A percentile compares a stretch with the other conserved stretches of the same genome.
Evolutionary conservation across 305 asterid species (phyloP).

Genomic region (Ilex paraguariensis): DNA sequence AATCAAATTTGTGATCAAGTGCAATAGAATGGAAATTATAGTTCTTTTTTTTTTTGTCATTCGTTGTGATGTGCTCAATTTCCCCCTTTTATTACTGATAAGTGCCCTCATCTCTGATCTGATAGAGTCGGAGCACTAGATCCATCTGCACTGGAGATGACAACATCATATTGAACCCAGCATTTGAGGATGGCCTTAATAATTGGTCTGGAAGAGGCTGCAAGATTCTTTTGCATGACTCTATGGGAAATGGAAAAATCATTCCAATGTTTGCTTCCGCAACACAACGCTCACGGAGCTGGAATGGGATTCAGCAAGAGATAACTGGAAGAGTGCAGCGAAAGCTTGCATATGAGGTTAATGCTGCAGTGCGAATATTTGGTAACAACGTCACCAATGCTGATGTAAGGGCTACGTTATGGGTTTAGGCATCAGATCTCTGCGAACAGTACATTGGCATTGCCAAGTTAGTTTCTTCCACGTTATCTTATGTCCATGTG

Average conservation of each 20-base stretch:
- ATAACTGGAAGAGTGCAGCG: constrained; percentile 63
- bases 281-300: constrained; percentile 50
- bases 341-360: constrained; percentile 69
- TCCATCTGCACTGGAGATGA: constrained; percentile 36
- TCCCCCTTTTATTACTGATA: neutral
- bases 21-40: too few species aligned
- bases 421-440: constrained; percentile 56
- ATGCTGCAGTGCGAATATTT: constrained; percentile 55
- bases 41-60: too few species aligned
- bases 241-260: constrained; percentile 55
- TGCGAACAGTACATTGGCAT: constrained; percentile 64
- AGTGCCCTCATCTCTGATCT: constrained; percentile 2
- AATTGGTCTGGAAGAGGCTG: constrained; percentile 88
- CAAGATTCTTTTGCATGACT: constrained; percentile 51
- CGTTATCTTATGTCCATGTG: constrained; percentile 3
- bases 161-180: constrained; percentile 51
- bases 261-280: constrained; percentile 69
- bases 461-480: constrained; percentile 42
- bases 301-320: constrained; percentile 89
- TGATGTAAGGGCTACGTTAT: constrained; percentile 54
- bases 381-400: constrained; percentile 45
- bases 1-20: too few species aligned
- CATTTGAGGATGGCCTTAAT: constrained; percentile 59
- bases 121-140: constrained; percentile 30
- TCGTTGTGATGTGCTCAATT: too few species aligned